phyloP scores from a whole-genome alignment of 352 stramenopile genomes.

The Blastocystis sp. region DNA sequence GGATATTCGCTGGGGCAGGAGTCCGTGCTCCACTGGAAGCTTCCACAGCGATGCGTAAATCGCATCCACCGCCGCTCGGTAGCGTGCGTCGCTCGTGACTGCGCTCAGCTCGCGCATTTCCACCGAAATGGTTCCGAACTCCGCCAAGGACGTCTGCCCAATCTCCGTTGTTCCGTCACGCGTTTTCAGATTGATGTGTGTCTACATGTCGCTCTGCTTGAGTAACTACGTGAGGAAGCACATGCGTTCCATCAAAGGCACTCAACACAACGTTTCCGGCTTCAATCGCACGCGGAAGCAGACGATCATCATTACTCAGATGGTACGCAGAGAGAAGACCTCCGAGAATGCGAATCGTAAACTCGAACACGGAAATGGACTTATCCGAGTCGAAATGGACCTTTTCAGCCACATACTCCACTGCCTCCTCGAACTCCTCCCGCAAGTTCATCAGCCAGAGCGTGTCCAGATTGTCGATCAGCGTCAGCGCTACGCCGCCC shows the following conservation, averaged over 20 bases:
- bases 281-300: slow-evolving; percentile 79
- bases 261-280: slow-evolving; percentile 76
- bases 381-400: slow-evolving; percentile 64
- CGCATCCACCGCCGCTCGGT: slow-evolving; percentile 63
- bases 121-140: slow-evolving; percentile 72
- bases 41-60: neutral
- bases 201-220: slow-evolving; percentile 73
- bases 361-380: slow-evolving; percentile 89
- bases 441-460: slow-evolving; percentile 86
- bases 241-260: slow-evolving; percentile 70
- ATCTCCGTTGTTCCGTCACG: neutral
- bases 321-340: slow-evolving; percentile 87
- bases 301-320: slow-evolving; percentile 66
- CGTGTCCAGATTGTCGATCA: slow-evolving; percentile 87
- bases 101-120: slow-evolving; percentile 70
- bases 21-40: neutral
- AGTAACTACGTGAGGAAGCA: slow-evolving; percentile 75
- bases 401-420: slow-evolving; percentile 72
- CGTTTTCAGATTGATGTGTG: slow-evolving; percentile 60
- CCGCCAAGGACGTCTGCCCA: slow-evolving; percentile 63
- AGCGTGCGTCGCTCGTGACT: slow-evolving; percentile 70
- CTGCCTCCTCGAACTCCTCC: slow-evolving; percentile 77
- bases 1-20: slow-evolving; percentile 29
- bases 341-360: slow-evolving; percentile 89
- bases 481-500: slow-evolving; percentile 75